These are phyloP conservation scores for Raphanus sativus DNA, from an alignment of 345 rosid species.

Conservation along the genomic window DNA sequence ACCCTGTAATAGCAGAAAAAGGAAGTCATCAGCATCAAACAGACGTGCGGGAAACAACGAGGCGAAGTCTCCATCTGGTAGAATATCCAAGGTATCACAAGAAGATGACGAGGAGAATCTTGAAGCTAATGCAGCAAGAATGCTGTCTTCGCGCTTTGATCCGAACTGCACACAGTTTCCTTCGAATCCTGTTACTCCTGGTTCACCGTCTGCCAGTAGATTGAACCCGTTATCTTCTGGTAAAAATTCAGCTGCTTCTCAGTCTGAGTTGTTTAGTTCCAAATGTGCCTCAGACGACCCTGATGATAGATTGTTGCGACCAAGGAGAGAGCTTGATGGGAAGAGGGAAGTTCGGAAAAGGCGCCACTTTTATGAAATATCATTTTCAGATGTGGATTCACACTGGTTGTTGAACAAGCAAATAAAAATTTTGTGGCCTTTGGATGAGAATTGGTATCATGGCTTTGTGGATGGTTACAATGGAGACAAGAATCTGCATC, in stretches of 20 bases:
- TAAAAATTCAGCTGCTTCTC: conserved; percentile 34
- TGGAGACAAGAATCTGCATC: conserved; percentile 73
- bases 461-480: conserved; percentile 81
- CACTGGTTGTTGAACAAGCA: conserved; percentile 69
- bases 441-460: conserved; percentile 88
- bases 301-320: conserved; percentile 72
- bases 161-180: conserved; percentile 81
- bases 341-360: conserved; percentile 65
- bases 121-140: conserved; percentile 96
- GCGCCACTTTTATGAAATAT: conserved; percentile 82
- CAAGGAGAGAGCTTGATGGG: conserved; percentile 58
- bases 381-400: conserved; percentile 64
- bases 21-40: conserved; percentile 34
- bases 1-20: conserved; percentile 54
- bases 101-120: conserved; percentile 94
- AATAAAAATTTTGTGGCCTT: conserved; percentile 93
- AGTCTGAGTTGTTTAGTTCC: conserved; percentile 45
- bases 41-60: conserved; percentile 23
- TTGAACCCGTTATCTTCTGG: conserved; percentile 44
- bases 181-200: conserved; percentile 50
- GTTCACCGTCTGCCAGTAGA: conserved; percentile 44
- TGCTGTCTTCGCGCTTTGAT: conserved; percentile 91
- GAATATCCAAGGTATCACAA: conserved; percentile 41
- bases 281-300: conserved; percentile 58
- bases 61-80: conserved; percentile 44